Conservation (phyloP, 495 filamentous ascomycete genomes). For the Penicillium paxilli region DNA sequence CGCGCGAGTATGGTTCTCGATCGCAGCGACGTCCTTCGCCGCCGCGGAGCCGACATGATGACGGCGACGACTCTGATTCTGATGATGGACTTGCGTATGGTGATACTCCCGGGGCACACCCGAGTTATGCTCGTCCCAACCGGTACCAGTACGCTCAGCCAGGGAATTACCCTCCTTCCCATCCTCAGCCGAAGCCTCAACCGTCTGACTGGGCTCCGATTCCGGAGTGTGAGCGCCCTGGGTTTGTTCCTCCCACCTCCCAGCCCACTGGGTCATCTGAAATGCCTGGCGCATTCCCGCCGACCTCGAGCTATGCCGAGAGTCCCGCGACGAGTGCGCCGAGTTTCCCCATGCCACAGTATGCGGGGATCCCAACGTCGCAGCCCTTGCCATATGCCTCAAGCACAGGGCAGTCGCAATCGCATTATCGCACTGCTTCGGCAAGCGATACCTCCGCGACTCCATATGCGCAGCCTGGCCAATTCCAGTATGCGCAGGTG, state of each 20-base stretch:
- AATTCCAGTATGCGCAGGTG: conserved; percentile 45
- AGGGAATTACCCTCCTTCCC: conserved; percentile 25
- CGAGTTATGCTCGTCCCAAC: conserved; percentile 51
- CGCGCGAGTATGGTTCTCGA: conserved; percentile 18
- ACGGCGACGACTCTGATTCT: conserved; percentile 46
- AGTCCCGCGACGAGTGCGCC: conserved; percentile 23
- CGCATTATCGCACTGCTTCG: conserved; percentile 32
- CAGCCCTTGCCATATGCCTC: conserved; percentile 11
- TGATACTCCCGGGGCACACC: conserved; percentile 32
- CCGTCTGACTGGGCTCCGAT: conserved; percentile 38
- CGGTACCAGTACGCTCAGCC: conserved; percentile 52
- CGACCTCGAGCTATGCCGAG: conserved; percentile 19
- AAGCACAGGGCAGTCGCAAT: conserved; percentile 16
- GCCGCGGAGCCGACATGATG: conserved; percentile 25
- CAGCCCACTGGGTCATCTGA: conserved; percentile 23
- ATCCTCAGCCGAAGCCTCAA: conserved; percentile 20
- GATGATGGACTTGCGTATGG: conserved; percentile 44
- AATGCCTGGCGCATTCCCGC: conserved; percentile 46
- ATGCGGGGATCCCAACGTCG: conserved; percentile 14
- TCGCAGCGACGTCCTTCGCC: conserved; percentile 27
- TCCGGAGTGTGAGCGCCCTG: conserved; percentile 42
- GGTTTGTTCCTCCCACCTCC: conserved; percentile 40
- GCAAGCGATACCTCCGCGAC: conserved; percentile 18
- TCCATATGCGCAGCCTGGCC: conserved; percentile 33
- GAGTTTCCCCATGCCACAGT: conserved; percentile 26